Percentiles rank a stretch among this genome's conserved stretches.
Conservation (phyloP, 768 basidiomycete species). For the Boletus subcaerulescens region DNA sequence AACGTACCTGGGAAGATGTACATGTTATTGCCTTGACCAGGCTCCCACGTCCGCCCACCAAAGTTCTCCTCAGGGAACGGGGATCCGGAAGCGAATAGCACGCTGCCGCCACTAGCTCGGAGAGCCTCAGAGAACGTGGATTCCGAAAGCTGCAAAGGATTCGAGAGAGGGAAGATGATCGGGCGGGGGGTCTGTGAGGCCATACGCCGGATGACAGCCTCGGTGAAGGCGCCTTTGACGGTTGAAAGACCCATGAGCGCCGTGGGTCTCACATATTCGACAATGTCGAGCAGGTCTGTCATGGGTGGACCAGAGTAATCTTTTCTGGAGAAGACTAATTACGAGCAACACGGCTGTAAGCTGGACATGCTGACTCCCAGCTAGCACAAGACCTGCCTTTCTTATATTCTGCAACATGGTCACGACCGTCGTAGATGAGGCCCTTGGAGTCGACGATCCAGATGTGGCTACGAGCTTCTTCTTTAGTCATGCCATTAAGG, state of each 20-base stretch:
- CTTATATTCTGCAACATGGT: slow-evolving; percentile 76
- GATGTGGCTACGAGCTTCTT: slow-evolving; percentile 74
- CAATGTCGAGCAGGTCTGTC: slow-evolving; percentile 70
- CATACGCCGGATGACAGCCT: slow-evolving; percentile 73
- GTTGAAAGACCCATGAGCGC: slow-evolving; percentile 91
- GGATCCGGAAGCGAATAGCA: slow-evolving; percentile 85
- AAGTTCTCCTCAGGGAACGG: slow-evolving; percentile 71
- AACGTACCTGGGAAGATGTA: slow-evolving; percentile 68
- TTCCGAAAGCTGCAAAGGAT: slow-evolving; percentile 80
- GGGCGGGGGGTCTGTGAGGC: slow-evolving; percentile 74
- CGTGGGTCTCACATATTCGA: slow-evolving; percentile 81
- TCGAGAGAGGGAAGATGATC: slow-evolving; percentile 91
- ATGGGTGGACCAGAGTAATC: slow-evolving; percentile 79
- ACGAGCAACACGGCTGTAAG: neutral
- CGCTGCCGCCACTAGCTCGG: slow-evolving; percentile 63
- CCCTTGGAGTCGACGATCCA: slow-evolving; percentile 88
- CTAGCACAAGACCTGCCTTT: slow-evolving; percentile 49
- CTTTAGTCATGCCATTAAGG: slow-evolving; percentile 67
- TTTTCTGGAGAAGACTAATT: slow-evolving; percentile 74
- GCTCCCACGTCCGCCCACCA: slow-evolving; percentile 55
- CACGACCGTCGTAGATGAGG: slow-evolving; percentile 73
- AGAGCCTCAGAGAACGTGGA: slow-evolving; percentile 79
- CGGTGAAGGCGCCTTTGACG: slow-evolving; percentile 74
- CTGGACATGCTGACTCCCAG: neutral
- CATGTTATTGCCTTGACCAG: slow-evolving; percentile 96